Percentiles rank a stretch among this genome's conserved stretches.
Evolutionary conservation across 2,329 filamentous ascomycete genomes (phyloP).

Genomic region (Ceratocystis papillata): DNA sequence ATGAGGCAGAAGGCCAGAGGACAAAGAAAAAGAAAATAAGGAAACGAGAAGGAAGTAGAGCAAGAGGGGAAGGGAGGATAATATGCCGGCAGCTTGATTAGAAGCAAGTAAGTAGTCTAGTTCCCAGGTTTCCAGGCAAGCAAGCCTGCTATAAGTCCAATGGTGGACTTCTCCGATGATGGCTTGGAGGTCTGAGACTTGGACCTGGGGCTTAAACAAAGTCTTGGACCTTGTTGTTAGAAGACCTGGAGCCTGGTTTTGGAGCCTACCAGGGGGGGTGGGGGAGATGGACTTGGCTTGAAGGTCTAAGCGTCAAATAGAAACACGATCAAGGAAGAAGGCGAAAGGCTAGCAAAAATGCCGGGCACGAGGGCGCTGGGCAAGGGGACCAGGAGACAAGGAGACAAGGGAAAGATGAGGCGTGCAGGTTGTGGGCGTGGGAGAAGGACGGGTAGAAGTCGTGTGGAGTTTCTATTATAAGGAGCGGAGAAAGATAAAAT

Average conservation of each 20-base stretch:
- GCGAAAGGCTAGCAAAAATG: background rate
- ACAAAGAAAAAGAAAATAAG: background rate
- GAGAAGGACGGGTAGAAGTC: background rate
- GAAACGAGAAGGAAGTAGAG: background rate
- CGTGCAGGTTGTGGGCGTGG: background rate
- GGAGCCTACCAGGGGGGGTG: background rate
- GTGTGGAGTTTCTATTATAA: slow-evolving; percentile 3
- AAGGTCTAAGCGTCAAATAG: too few species aligned
- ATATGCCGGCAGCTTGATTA: background rate
- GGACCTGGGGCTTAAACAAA: background rate
- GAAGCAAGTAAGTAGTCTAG: background rate
- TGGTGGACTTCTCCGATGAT: background rate
- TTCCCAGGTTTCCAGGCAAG: background rate
- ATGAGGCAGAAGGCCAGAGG: slow-evolving; percentile 8
- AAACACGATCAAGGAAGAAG: background rate
- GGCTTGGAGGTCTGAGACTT: background rate
- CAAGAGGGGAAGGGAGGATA: background rate
- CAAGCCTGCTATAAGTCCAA: background rate
- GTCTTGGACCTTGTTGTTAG: slow-evolving; percentile 3
- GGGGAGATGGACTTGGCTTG: background rate
- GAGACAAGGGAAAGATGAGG: background rate
- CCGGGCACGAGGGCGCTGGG: background rate
- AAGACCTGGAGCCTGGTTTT: background rate
- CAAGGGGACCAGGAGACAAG: background rate
- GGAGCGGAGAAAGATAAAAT: background rate